Percentiles rank a stretch among this genome's conserved stretches.
Evolutionary conservation across 805 yeast genomes (phyloP).

Genomic region (Yamadazyma laniorum): DNA sequence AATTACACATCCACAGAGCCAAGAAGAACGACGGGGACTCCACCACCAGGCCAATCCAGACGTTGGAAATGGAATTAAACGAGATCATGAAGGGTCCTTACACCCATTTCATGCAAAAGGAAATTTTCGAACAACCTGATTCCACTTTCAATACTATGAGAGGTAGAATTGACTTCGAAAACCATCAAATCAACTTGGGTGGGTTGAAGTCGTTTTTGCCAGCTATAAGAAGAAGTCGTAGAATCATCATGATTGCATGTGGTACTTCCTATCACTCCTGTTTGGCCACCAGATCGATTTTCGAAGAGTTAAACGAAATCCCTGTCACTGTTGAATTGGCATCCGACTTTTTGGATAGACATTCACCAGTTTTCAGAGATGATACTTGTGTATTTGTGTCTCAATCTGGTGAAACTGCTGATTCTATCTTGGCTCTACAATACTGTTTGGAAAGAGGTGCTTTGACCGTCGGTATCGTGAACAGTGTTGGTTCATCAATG

Average conservation of each 20-base stretch:
- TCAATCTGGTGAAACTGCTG: constrained; percentile 99
- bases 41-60: constrained; percentile 94
- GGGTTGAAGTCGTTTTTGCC: constrained; percentile 84
- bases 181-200: constrained; percentile 75
- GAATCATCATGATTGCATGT: constrained; percentile 97
- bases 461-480: constrained; percentile 94
- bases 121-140: constrained; percentile 97
- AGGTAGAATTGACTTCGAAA: constrained; percentile 94
- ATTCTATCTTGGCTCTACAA: constrained; percentile 89
- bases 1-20: constrained; percentile 96
- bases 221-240: constrained; percentile 88
- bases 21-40: constrained; percentile 78
- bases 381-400: constrained; percentile 97
- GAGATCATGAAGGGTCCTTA: constrained; percentile 98
- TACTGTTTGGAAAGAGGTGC: constrained; percentile 98
- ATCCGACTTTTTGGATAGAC: constrained; percentile 91
- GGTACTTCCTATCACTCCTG: constrained; percentile 99
- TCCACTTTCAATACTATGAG: constrained; percentile 98
- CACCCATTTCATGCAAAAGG: constrained; percentile 97
- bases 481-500: constrained; percentile 94
- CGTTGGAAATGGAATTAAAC: constrained; percentile 93
- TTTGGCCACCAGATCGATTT: constrained; percentile 91
- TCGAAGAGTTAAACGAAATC: constrained; percentile 94
- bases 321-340: constrained; percentile 93
- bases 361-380: constrained; percentile 96